Conservation (phyloP, 352 stramenopile genomes). For the Phytophthora europaea region DNA sequence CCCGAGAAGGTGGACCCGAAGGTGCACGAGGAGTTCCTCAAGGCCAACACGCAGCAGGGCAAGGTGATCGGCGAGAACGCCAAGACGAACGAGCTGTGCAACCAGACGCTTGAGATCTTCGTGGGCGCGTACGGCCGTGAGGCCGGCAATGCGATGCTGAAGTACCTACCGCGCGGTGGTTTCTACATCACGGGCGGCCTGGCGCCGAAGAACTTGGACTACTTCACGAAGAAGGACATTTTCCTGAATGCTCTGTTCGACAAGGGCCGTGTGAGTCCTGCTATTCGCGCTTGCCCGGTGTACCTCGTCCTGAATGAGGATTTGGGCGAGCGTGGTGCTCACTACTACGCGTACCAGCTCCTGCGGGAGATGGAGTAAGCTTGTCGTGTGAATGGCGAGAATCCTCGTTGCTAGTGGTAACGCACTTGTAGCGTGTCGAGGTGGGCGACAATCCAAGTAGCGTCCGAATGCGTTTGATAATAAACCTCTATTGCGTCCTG, state of each 20-base stretch:
- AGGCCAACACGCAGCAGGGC: conserved; percentile 56
- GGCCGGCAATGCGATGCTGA: conserved; percentile 92
- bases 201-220: conserved; percentile 95
- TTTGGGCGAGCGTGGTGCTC: conserved; percentile 83
- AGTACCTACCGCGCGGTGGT: conserved; percentile 95
- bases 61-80: conserved; percentile 86
- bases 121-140: conserved; percentile 69
- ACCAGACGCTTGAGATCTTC: conserved; percentile 93
- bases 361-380: conserved; percentile 28
- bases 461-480: conserved; percentile 13
- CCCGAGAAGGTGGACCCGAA: conserved; percentile 79
- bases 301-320: conserved; percentile 91
- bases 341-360: conserved; percentile 84
- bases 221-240: conserved; percentile 79
- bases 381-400: neutral
- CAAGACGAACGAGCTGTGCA: conserved; percentile 77
- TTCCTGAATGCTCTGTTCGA: conserved; percentile 86
- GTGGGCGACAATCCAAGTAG: neutral
- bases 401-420: neutral
- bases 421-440: conserved; percentile 3
- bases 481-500: conserved; percentile 1
- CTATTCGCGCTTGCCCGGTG: conserved; percentile 74
- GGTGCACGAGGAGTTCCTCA: conserved; percentile 74
- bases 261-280: conserved; percentile 83
- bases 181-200: conserved; percentile 97